Evolutionary conservation across 371 early-diverging fungal species (phyloP).

Genomic region (Mucor lusitanicus): DNA sequence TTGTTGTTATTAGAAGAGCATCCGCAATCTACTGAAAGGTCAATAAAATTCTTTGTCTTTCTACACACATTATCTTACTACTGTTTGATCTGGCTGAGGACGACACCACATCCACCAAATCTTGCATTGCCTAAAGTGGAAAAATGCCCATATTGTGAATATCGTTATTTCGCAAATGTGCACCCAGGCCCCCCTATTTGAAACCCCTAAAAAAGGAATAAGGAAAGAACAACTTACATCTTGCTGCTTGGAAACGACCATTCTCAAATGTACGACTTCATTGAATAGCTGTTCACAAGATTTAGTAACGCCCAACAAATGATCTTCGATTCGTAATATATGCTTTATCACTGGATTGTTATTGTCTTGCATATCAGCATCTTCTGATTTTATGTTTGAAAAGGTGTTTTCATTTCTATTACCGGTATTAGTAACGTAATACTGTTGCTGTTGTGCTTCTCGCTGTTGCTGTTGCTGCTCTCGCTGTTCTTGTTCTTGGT

Average conservation of each 20-base stretch:
- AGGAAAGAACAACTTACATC: slow-evolving; percentile 22
- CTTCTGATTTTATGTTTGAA: neutral
- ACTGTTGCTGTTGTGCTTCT: slow-evolving; percentile 6
- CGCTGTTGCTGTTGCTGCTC: slow-evolving; percentile 9
- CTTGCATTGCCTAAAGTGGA: slow-evolving; percentile 33
- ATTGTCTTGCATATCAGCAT: slow-evolving; percentile 1
- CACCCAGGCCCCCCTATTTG: neutral
- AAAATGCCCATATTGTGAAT: slow-evolving; percentile 7
- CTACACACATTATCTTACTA: neutral
- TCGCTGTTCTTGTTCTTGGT: neutral
- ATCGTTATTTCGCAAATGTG: neutral
- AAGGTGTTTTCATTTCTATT: neutral
- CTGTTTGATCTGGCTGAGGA: slow-evolving; percentile 12
- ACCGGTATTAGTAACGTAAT: neutral
- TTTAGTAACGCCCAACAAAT: slow-evolving; percentile 16
- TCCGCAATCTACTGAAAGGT: slow-evolving; percentile 3
- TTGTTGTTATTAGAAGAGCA: slow-evolving; percentile 11
- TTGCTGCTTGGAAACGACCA: slow-evolving; percentile 35
- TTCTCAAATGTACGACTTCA: slow-evolving; percentile 29
- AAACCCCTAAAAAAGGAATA: neutral
- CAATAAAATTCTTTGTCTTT: neutral
- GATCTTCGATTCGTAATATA: slow-evolving; percentile 26
- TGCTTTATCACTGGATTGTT: slow-evolving; percentile 15
- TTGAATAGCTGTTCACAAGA: slow-evolving; percentile 24
- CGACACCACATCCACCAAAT: slow-evolving; percentile 27